Percentiles rank a stretch among this genome's conserved stretches.
Evolutionary conservation across 495 filamentous ascomycete species (phyloP).

Genomic region (Penicillium bovifimosum): DNA sequence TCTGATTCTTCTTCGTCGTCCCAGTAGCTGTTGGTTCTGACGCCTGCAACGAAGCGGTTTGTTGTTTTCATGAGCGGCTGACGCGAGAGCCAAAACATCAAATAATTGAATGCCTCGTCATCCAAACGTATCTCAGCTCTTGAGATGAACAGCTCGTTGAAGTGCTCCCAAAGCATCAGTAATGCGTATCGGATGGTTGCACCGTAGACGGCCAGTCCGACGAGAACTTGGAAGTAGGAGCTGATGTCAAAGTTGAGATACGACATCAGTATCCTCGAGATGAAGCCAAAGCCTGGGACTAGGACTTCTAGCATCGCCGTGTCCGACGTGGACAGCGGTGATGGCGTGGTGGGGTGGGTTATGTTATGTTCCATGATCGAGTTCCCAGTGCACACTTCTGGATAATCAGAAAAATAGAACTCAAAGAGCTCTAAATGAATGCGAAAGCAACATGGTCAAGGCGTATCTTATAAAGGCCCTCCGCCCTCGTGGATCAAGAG

Average conservation of each 20-base stretch:
- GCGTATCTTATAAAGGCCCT: neutral
- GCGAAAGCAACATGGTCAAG: neutral
- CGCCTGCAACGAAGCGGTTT: constrained; percentile 57
- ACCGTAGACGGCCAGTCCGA: constrained; percentile 45
- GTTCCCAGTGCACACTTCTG: neutral
- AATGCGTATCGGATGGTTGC: constrained; percentile 48
- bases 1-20: constrained; percentile 37
- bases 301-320: constrained; percentile 61
- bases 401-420: neutral
- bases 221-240: constrained; percentile 58
- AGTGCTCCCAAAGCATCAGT: constrained; percentile 32
- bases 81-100: constrained; percentile 64
- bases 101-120: constrained; percentile 63
- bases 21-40: constrained; percentile 47
- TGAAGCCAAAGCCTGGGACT: constrained; percentile 66
- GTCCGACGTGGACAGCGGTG: constrained; percentile 18
- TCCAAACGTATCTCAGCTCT: constrained; percentile 60
- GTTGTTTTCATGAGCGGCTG: constrained; percentile 53
- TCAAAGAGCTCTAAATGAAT: neutral
- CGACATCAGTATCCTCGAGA: constrained; percentile 53
- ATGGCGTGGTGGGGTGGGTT: constrained; percentile 17
- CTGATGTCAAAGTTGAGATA: constrained; percentile 66
- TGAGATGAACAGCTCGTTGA: constrained; percentile 37
- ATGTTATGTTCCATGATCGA: constrained; percentile 23
- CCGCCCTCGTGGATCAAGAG: neutral